Evolutionary conservation across 257 asterid genomes (phyloP).

Genomic region (Perilla frutescens): DNA sequence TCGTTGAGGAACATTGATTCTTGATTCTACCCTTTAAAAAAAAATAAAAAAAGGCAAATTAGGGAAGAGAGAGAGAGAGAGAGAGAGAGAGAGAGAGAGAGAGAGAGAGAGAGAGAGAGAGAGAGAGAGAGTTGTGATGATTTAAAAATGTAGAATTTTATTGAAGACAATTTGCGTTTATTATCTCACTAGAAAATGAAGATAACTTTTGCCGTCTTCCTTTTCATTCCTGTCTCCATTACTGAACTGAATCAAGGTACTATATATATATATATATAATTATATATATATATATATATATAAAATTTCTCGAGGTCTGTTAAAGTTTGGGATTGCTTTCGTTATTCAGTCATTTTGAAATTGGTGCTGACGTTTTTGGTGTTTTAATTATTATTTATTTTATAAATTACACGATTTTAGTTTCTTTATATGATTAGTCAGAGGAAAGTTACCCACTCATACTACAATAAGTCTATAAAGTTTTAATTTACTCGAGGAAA

Average conservation of each 20-base stretch:
- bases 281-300: neutral
- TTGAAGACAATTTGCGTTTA: neutral
- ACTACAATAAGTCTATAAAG: neutral
- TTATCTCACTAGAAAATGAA: neutral
- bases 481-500: neutral
- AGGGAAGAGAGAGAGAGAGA: too few relatives aligned
- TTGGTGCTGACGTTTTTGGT: neutral
- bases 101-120: too few relatives aligned
- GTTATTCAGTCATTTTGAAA: constrained; percentile 17
- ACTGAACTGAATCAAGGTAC: neutral
- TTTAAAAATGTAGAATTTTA: too few relatives aligned
- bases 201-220: constrained; percentile 29
- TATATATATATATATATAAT: neutral
- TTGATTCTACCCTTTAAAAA: too few relatives aligned
- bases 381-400: neutral
- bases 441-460: neutral
- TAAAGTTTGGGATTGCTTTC: neutral
- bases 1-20: too few relatives aligned
- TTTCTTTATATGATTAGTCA: neutral
- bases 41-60: too few relatives aligned
- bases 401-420: neutral
- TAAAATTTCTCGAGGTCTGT: constrained; percentile 20
- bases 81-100: too few relatives aligned
- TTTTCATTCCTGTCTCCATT: constrained; percentile 23
- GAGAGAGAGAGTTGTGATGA: too few relatives aligned